A percentile compares a stretch with the other conserved stretches of the same genome.
Conservation (phyloP, 805 yeast genomes). For the Lipomyces sp. region DNA sequence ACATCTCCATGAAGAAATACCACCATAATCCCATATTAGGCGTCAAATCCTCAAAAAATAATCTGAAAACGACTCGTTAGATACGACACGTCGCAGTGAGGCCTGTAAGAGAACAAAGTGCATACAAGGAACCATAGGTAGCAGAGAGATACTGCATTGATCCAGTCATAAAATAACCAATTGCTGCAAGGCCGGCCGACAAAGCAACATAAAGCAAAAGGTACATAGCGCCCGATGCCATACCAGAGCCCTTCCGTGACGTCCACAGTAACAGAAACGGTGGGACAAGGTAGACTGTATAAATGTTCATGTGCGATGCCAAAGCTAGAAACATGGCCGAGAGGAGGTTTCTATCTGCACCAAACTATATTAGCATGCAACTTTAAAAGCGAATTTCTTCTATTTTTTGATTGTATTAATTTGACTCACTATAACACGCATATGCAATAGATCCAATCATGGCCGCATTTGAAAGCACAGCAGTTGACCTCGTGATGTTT, state of each 20-base stretch:
- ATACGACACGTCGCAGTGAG: background rate
- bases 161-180: conserved; percentile 43
- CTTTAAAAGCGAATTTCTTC: background rate
- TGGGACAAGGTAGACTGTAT: conserved; percentile 63
- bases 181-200: conserved; percentile 33
- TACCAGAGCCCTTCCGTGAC: conserved; percentile 1
- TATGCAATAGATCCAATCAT: conserved; percentile 54
- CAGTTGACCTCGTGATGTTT: conserved; percentile 70
- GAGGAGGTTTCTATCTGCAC: conserved; percentile 28
- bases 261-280: conserved; percentile 51
- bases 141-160: conserved; percentile 51
- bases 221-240: background rate
- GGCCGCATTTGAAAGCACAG: conserved; percentile 62
- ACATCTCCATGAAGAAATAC: conserved; percentile 96
- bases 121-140: conserved; percentile 53
- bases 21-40: conserved; percentile 98
- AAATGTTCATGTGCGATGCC: conserved; percentile 66
- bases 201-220: conserved; percentile 21
- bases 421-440: conserved; percentile 49
- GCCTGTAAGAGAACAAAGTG: background rate
- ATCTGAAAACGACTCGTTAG: conserved; percentile 42
- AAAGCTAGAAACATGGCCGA: conserved; percentile 62
- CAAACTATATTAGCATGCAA: background rate
- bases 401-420: background rate
- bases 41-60: conserved; percentile 68